These are phyloP conservation scores for Cairneyella variabilis DNA, from an alignment of 495 filamentous ascomycete genomes.

Conservation along the genomic window DNA sequence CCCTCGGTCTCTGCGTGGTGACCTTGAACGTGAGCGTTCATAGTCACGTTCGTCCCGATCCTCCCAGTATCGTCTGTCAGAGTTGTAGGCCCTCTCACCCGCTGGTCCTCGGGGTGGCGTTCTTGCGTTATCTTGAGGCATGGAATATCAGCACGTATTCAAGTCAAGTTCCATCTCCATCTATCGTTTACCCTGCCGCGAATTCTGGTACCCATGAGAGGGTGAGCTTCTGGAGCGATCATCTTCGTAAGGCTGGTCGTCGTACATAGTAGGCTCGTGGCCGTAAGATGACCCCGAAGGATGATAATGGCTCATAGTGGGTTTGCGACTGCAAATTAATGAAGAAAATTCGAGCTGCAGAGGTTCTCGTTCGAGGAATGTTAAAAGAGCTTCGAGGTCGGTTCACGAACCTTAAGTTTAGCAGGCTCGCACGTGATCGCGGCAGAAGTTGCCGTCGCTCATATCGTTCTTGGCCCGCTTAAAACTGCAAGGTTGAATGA, in stretches of 20 bases:
- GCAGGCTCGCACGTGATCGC: neutral
- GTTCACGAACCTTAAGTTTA: no score
- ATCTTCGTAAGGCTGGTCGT: slow-evolving; percentile 23
- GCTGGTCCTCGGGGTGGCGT: slow-evolving; percentile 39
- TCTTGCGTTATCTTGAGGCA: slow-evolving; percentile 36
- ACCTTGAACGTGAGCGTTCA: slow-evolving; percentile 27
- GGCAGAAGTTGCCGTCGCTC: no score
- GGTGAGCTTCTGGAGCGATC: slow-evolving; percentile 6
- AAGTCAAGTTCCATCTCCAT: slow-evolving; percentile 17
- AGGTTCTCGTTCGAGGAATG: neutral
- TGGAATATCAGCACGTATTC: slow-evolving; percentile 26
- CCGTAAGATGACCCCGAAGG: neutral
- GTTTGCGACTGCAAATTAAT: neutral
- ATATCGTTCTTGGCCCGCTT: no score
- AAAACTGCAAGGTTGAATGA: no score
- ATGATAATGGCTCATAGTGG: slow-evolving; percentile 4
- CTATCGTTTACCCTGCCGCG: slow-evolving; percentile 30
- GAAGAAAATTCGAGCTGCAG: no score
- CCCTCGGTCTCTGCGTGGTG: slow-evolving; percentile 28
- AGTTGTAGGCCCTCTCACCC: slow-evolving; percentile 35
- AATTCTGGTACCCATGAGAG: slow-evolving; percentile 17
- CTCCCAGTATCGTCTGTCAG: slow-evolving; percentile 15
- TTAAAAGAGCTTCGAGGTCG: neutral
- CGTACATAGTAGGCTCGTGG: slow-evolving; percentile 23
- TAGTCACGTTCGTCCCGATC: slow-evolving; percentile 27